phyloP scores from a whole-genome alignment of 768 basidiomycete species.

The Mycena albidolilacea region DNA sequence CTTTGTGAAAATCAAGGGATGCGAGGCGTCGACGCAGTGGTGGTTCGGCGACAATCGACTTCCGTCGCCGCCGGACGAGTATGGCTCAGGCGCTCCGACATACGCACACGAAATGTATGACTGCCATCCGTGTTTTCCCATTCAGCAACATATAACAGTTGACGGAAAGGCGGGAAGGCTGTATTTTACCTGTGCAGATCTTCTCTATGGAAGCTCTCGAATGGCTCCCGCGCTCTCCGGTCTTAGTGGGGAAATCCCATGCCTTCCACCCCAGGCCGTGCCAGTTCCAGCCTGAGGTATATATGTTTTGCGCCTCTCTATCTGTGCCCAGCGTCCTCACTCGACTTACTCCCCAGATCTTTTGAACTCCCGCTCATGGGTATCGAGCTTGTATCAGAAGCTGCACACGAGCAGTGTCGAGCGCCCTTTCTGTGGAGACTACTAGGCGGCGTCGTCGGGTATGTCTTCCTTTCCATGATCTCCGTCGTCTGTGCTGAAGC shows the following conservation, averaged over 20 bases:
- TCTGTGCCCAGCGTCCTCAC: background rate
- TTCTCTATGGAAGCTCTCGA: constrained; percentile 13
- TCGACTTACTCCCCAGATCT: background rate
- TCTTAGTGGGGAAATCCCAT: background rate
- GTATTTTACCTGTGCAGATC: background rate
- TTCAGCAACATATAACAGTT: background rate
- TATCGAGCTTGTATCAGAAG: constrained; percentile 1
- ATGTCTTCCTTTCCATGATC: background rate
- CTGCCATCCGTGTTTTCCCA: background rate
- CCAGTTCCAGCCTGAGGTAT: constrained; percentile 7
- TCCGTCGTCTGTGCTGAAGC: background rate
- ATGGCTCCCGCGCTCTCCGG: constrained; percentile 1
- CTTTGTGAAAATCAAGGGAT: background rate
- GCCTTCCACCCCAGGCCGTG: background rate
- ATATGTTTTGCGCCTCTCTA: background rate
- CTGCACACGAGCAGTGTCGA: background rate
- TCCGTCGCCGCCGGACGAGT: constrained; percentile 3
- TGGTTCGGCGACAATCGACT: background rate
- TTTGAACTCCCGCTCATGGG: background rate
- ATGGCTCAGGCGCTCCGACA: background rate
- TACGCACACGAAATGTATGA: background rate
- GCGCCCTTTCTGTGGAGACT: background rate
- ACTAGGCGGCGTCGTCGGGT: background rate
- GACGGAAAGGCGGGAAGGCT: constrained; percentile 1
- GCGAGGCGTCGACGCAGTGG: background rate